Conservation (phyloP, 2,329 filamentous ascomycete genomes). For the Neonectria hederae region DNA sequence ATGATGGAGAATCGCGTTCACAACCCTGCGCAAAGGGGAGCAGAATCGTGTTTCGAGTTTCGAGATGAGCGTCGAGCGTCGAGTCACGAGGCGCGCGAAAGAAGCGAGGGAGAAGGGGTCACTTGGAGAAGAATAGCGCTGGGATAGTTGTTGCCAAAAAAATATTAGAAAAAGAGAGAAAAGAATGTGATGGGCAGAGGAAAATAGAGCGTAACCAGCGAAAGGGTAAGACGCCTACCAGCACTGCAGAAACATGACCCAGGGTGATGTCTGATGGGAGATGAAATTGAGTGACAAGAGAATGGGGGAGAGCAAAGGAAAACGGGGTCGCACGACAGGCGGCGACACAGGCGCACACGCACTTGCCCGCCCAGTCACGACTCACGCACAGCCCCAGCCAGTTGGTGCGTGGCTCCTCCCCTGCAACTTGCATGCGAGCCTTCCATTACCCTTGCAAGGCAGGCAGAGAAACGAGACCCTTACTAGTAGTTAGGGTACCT, state of each 20-base stretch:
- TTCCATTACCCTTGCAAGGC: slow-evolving; percentile 7
- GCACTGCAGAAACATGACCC: slow-evolving; percentile 18
- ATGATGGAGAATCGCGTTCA: not conserved
- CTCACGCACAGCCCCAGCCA: slow-evolving; percentile 22
- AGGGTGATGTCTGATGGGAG: slow-evolving; percentile 20
- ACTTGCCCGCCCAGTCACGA: not conserved
- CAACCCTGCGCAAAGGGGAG: not conserved
- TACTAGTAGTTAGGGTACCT: not conserved
- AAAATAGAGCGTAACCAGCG: slow-evolving; percentile 22
- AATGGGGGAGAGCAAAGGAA: slow-evolving; percentile 14
- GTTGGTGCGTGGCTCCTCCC: slow-evolving; percentile 14
- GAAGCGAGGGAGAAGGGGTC: slow-evolving; percentile 1
- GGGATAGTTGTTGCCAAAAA: not conserved
- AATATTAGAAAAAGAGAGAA: not conserved
- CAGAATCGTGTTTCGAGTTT: not conserved
- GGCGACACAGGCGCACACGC: slow-evolving; percentile 3
- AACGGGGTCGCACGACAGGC: slow-evolving; percentile 22
- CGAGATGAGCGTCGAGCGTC: not conserved
- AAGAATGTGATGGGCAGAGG: slow-evolving; percentile 11
- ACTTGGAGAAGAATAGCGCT: slow-evolving; percentile 6
- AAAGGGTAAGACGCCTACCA: slow-evolving; percentile 24
- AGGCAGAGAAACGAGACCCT: not conserved
- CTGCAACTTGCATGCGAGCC: slow-evolving; percentile 19
- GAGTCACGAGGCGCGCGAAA: slow-evolving; percentile 5
- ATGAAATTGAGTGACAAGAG: slow-evolving; percentile 13